Percentiles rank a stretch among this genome's conserved stretches.
These are phyloP conservation scores for Tricholoma bakamatsutake DNA, from an alignment of 768 basidiomycete genomes.

Conservation along the genomic window DNA sequence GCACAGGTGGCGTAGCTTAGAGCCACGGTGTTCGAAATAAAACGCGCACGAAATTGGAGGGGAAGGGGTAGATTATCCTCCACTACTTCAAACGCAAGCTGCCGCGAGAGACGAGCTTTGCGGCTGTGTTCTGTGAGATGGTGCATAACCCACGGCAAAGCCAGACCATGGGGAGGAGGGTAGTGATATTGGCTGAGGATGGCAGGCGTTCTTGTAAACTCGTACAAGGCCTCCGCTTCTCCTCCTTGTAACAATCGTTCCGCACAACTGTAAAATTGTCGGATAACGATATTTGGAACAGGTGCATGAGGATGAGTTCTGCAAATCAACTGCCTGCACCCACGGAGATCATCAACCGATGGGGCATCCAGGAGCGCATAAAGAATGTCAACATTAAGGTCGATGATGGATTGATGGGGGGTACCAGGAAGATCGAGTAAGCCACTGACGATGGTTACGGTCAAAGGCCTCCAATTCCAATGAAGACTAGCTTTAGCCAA, in stretches of 20 bases:
- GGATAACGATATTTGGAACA: conserved; percentile 39
- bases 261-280: conserved; percentile 41
- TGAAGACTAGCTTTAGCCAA: conserved; percentile 47
- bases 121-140: conserved; percentile 32
- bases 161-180: conserved; percentile 41
- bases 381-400: conserved; percentile 38
- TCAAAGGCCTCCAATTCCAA: conserved; percentile 47
- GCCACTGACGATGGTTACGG: conserved; percentile 31
- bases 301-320: conserved; percentile 27
- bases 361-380: conserved; percentile 35
- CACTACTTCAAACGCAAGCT: conserved; percentile 44
- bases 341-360: conserved; percentile 27
- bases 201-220: conserved; percentile 31
- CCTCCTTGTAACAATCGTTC: conserved; percentile 18
- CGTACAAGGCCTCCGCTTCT: conserved; percentile 42
- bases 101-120: conserved; percentile 41
- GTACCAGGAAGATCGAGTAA: conserved; percentile 15
- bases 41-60: conserved; percentile 36
- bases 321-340: conserved; percentile 37
- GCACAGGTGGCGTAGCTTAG: conserved; percentile 44
- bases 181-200: conserved; percentile 32
- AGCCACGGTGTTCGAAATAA: conserved; percentile 42
- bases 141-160: conserved; percentile 50
- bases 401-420: conserved; percentile 20
- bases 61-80: conserved; percentile 36